Base-by-base conservation (phyloP, 2,329 filamentous ascomycete genomes). In the Curvularia sp. region DNA sequence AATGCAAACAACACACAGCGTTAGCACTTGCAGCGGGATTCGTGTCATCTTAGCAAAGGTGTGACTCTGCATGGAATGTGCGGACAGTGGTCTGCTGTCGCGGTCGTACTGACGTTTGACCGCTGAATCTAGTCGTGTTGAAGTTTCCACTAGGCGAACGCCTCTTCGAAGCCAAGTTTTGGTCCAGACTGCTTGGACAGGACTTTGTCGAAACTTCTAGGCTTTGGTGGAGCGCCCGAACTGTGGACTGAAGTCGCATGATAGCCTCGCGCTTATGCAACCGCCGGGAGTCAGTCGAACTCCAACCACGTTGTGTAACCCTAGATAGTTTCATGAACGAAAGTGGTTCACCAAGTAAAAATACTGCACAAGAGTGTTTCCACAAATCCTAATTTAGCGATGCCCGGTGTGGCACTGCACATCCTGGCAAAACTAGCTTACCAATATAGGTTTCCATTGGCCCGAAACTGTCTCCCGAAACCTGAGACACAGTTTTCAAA, bases 361-460 rank as follows among this genome's bases (percentile, higher is more conserved):
- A 42, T n/a, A n/a, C n/a, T n/a, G 55, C 53, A 56, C 59, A 53
- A 45, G 54, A 61, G 48, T 62, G 49, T 32, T 48, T 41, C 21
- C 8, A 43, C 43, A 61, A 59, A 58, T 46, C 60, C 32, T 34
- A 47, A 12, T 43, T 45, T n/a, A 19, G 45, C 39, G 28, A 47
- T 30, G 5, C 13, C 34, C 23, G 19, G 43, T 55, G 43, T 55
- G 55, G 58, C 36, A 47, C 32, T 50, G 45, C 36, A 52, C 42
- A 57, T 59, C 38, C 67, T 60, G 66, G 57, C 32, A 48, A 61
- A 42, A 34, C 38, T 53, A 30, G 45, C 67, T 70, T 65, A 67
- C 68, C 61, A 64, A 71, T 61, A 49, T 61, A 68, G 58, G 61
- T 61, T 39, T 72, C 67, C 63, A 58, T 69, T 62, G 70, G 63